Base-by-base conservation (phyloP, 768 basidiomycete species). In the Suillus cothurnatus region DNA sequence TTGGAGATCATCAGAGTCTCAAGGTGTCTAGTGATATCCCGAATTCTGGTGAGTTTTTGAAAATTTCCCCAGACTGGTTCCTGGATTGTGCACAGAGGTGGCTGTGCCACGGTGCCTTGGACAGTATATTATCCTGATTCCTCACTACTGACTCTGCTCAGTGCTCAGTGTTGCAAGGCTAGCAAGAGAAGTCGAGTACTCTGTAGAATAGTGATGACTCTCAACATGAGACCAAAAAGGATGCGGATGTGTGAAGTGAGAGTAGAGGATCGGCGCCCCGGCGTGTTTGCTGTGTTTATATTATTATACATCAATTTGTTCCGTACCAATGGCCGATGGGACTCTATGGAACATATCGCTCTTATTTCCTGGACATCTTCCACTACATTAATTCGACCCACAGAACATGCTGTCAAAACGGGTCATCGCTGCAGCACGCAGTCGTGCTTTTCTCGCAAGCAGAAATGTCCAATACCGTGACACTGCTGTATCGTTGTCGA, bases 341-440 rank as follows among this genome's bases (percentile, higher is more conserved):
- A 39, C 12, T 55, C 32, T 31, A 55, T 55, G 53, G 53, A 34
- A n/a, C 21, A 55, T 64, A 36, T 31, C 19, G 26, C 23, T 61
- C 39, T 61, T 43, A 59, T 59, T 59, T 41, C 41, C 26, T 59
- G 21, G 38, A 19, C 57, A 38, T 38, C 38, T 21, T 38, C 58
- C 26, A 28, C 19, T 7, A 38, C 28, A 59, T 31, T 28, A 53
- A 31, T 53, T 15, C 12, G 3, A 21, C 38, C 12, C 58, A 41
- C 28, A 59, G 53, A 55, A 61, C 31, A 92, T 92, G 90, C 82
- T 91, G 41, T 91, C 91, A 71, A 86, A 86, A 83, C 88, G 82
- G 67, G 82, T 91, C 66, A 80, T 91, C 64, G 83, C 86, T 65
- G 77, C 88, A 63, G 89, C 90, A 66, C 86, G 88, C 63, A 82